Base-by-base conservation (phyloP, 148 eudicot species). In the Limonium bicolor region DNA sequence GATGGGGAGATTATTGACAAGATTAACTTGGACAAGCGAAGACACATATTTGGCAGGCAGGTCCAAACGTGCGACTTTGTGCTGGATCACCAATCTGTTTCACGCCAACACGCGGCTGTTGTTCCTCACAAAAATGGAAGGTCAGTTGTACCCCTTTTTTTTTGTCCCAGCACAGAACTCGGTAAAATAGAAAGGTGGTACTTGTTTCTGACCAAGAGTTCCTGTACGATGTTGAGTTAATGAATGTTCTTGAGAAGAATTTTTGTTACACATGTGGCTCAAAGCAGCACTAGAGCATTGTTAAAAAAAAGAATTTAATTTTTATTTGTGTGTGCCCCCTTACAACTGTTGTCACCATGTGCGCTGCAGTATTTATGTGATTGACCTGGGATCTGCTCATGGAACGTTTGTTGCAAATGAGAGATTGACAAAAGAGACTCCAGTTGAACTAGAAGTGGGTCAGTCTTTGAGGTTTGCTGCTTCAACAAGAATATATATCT, bases 401-500 rank as follows among this genome's bases (percentile, higher is more conserved):
- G 97, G 97, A 16, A 88, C 97, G 41, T 88, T 88, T 83, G 97
- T 88, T 56, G 92, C 97, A 48, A 88, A 80, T 46, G 92, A 88
- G 73, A 53, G 97, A 44, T 55, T 88, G 50, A 71, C 81, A 17
- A 83, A 88, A 64, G 86, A 88, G 61, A 65, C 81, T 22, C 94
- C 97, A 1, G 78, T 84, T 19, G 97, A 88, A 51, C 77, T 88
- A 8, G 97, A 88, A 60, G 83, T 55, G 4, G 92, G 97, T 15
- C 97, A 88, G 55, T 88, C 97, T 24, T 54, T 88, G 56, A 72
- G 84, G 17, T 88, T 83, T 75, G 97, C 94, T 60, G 97, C 97
- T 27, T 88, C 97, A 37, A 83, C 97, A 20, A 65, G 97, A 73
- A 63, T 35, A 32, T 88, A 88, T 42, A 49, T 88, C 40, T 66